These are phyloP conservation scores for Pterocarpus macrocarpus DNA, from an alignment of 306 rosid species.

Conservation along the genomic window DNA sequence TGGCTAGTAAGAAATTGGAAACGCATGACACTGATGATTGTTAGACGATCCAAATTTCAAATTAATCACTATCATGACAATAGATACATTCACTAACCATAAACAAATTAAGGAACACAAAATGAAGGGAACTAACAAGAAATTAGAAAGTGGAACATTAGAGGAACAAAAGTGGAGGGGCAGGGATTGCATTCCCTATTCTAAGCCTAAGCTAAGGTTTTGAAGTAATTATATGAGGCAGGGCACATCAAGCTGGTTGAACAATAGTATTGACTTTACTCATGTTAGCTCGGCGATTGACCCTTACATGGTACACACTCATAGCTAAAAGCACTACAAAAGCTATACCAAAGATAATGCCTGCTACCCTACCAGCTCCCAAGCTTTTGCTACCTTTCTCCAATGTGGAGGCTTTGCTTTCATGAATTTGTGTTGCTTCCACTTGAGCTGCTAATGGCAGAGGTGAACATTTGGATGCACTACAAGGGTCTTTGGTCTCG, in stretches of 20 bases:
- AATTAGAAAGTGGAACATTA: no score
- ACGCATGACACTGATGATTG: slow-evolving; percentile 7
- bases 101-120: slow-evolving; percentile 3
- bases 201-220: slow-evolving; percentile 9
- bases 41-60: slow-evolving; percentile 25
- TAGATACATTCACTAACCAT: slow-evolving; percentile 46
- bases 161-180: background rate
- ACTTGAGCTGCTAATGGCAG: slow-evolving; percentile 79
- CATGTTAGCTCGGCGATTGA: slow-evolving; percentile 35
- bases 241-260: slow-evolving; percentile 30
- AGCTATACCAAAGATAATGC: slow-evolving; percentile 69
- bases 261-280: slow-evolving; percentile 33
- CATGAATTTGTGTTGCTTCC: slow-evolving; percentile 62
- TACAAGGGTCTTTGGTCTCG: slow-evolving; percentile 60
- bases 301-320: slow-evolving; percentile 65
- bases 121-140: background rate
- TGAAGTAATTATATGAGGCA: background rate
- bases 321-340: slow-evolving; percentile 68
- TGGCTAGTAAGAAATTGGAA: background rate
- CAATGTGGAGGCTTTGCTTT: slow-evolving; percentile 50
- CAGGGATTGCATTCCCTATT: background rate
- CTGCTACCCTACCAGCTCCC: slow-evolving; percentile 67
- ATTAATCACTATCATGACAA: slow-evolving; percentile 17
- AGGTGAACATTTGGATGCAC: slow-evolving; percentile 72
- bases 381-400: slow-evolving; percentile 41